Evolutionary conservation across 805 yeast genomes (phyloP).

Genomic region (Ogataea methanolica): DNA sequence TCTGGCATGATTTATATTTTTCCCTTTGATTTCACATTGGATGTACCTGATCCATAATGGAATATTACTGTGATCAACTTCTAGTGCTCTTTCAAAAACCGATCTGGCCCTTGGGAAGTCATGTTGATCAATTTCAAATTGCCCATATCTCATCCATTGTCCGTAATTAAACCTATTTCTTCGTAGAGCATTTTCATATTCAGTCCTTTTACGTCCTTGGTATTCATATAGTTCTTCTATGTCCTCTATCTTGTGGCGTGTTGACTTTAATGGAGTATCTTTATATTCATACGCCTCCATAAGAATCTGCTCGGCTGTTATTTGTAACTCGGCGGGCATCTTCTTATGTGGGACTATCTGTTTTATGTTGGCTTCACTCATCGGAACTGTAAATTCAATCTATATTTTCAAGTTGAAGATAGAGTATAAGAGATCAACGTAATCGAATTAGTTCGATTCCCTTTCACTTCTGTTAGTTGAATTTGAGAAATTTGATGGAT

Average conservation of each 20-base stretch:
- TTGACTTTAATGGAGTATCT: conserved; percentile 34
- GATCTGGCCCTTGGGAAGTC: conserved; percentile 81
- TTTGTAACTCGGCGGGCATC: conserved; percentile 47
- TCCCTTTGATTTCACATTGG: conserved; percentile 66
- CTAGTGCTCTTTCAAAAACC: conserved; percentile 80
- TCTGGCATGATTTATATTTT: conserved; percentile 83
- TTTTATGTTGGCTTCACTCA: not conserved
- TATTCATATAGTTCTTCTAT: conserved; percentile 73
- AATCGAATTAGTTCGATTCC: too few species aligned
- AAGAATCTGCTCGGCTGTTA: conserved; percentile 61
- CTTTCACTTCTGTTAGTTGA: too few species aligned
- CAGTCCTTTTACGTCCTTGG: conserved; percentile 73
- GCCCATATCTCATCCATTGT: conserved; percentile 91
- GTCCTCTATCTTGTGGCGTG: conserved; percentile 57
- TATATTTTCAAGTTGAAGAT: too few species aligned
- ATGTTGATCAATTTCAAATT: conserved; percentile 77
- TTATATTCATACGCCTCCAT: conserved; percentile 55
- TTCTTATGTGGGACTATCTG: conserved; percentile 24
- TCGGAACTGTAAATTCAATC: not conserved
- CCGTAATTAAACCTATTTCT: conserved; percentile 76
- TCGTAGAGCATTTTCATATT: conserved; percentile 82
- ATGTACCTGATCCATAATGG: conserved; percentile 86
- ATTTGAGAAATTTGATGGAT: too few species aligned
- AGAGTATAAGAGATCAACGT: too few species aligned
- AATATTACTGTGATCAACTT: conserved; percentile 67